Conservation (phyloP, 2,329 filamentous ascomycete genomes). For the Coniochaeta hoffmannii region DNA sequence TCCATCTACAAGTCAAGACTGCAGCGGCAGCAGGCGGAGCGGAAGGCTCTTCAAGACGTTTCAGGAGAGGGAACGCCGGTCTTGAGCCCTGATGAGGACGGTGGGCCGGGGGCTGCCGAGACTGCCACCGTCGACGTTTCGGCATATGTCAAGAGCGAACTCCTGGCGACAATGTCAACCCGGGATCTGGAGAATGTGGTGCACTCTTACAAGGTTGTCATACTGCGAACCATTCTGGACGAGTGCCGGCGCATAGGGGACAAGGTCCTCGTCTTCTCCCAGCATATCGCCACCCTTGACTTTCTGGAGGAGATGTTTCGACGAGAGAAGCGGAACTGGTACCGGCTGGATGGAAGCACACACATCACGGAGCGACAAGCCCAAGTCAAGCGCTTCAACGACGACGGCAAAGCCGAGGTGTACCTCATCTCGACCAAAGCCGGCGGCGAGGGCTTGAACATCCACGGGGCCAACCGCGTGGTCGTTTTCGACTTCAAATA, state of each 20-base stretch:
- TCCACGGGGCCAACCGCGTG: slow-evolving; percentile 76
- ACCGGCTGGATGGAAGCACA: slow-evolving; percentile 63
- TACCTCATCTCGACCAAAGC: slow-evolving; percentile 80
- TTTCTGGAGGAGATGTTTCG: slow-evolving; percentile 56
- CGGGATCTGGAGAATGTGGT: slow-evolving; percentile 32
- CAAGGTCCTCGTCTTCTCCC: slow-evolving; percentile 75
- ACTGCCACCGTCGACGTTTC: slow-evolving; percentile 16
- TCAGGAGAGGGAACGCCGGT: neutral
- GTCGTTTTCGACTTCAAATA: slow-evolving; percentile 79
- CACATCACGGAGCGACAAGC: slow-evolving; percentile 49
- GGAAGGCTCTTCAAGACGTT: neutral
- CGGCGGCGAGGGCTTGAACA: slow-evolving; percentile 77
- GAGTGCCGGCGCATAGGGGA: slow-evolving; percentile 56
- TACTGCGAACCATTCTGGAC: slow-evolving; percentile 64
- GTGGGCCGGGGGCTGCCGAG: neutral
- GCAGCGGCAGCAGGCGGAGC: slow-evolving; percentile 5
- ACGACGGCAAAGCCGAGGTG: slow-evolving; percentile 39
- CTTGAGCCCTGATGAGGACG: neutral
- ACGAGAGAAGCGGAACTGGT: slow-evolving; percentile 36
- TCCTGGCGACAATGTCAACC: slow-evolving; percentile 28
- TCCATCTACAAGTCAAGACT: slow-evolving; percentile 34
- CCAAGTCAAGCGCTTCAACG: slow-evolving; percentile 63
- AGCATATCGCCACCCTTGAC: slow-evolving; percentile 61
- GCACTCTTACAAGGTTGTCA: slow-evolving; percentile 59
- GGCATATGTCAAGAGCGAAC: slow-evolving; percentile 17